Percentiles rank a stretch among this genome's conserved stretches.
Evolutionary conservation across 306 rosid genomes (phyloP).

Genomic region (Macrotyloma uniflorum): DNA sequence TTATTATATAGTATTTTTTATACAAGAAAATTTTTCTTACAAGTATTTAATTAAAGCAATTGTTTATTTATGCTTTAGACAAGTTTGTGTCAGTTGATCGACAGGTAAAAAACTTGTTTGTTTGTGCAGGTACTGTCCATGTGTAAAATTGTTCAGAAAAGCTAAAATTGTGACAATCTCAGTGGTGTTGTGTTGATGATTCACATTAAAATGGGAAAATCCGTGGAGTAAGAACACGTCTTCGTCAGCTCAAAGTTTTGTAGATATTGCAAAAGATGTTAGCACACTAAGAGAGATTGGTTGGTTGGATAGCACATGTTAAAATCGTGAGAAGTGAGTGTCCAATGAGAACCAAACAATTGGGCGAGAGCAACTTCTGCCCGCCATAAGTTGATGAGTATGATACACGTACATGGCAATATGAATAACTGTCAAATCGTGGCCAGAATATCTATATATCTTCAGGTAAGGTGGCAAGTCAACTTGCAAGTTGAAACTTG

Average conservation of each 20-base stretch:
- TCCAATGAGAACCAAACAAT: slow-evolving; percentile 39
- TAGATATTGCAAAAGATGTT: slow-evolving; percentile 24
- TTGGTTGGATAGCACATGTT: slow-evolving; percentile 37
- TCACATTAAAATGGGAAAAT: slow-evolving; percentile 5
- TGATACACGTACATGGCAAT: slow-evolving; percentile 43
- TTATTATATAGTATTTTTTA: too few relatives aligned
- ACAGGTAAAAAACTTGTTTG: neutral
- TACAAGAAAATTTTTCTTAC: neutral
- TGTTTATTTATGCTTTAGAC: neutral
- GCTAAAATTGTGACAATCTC: neutral
- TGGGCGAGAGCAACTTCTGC: slow-evolving; percentile 28
- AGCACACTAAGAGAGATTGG: slow-evolving; percentile 18
- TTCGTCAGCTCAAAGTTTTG: slow-evolving; percentile 18
- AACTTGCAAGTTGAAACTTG: slow-evolving; percentile 40
- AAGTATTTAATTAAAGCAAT: too few relatives aligned
- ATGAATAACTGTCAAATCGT: slow-evolving; percentile 46
- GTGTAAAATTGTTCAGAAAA: neutral
- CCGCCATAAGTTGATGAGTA: slow-evolving; percentile 22
- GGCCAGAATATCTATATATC: slow-evolving; percentile 27
- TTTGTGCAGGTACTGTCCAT: neutral
- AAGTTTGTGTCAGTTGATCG: neutral
- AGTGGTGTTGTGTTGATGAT: slow-evolving; percentile 10
- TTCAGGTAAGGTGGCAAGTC: slow-evolving; percentile 37
- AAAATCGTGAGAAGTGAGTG: slow-evolving; percentile 27
- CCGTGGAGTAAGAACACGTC: slow-evolving; percentile 6